Base-by-base conservation (phyloP, 192 early-diverging fungal species). In the Radiomyces spectabilis region DNA sequence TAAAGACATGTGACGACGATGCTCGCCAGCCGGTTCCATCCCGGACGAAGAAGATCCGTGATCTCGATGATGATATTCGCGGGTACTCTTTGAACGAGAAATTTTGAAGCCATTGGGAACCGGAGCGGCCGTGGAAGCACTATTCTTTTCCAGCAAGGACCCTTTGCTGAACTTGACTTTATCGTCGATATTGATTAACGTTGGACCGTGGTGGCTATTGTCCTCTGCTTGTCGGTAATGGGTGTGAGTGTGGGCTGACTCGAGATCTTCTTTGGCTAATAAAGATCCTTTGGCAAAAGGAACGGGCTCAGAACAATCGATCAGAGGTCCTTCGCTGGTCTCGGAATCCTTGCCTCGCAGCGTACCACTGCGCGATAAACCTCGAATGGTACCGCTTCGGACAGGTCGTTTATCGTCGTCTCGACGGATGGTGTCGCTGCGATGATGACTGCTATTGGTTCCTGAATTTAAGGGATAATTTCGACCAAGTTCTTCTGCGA, bases 101-200 rank as follows among this genome's bases (percentile, higher is more conserved):
- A 59, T 21, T 39, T 35, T 48, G 18, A 18, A 19, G 22, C 16
- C 25, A 12, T 38, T 40, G 19, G 41, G 5, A 31, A 21, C 9
- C 15, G 31, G 0, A 24, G 19, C 15, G 46, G 27, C 21, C 3
- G 37, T 5, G 16, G 3, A n/a, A 16, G 29, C 1, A 3, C 27
- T 5, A 4, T 48, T 48, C 16, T 47, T 35, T 6, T 62, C 52
- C 6, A 62, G 19, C 34, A 62, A 40, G 0, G 60, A 62, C 0
- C 60, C 60, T 34, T 62, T 62, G 18, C 51, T 30, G 24, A 62
- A 62, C 3, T 44, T 37, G 7, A 53, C 15, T 2, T 42, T 31
- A 16, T 62, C 52, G 22, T 62, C 51, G 9, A 62, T 40, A 30
- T 62, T 51, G 8, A 62, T 62, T 18, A 62, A 39, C n/a, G 51